Evolutionary conservation across 768 basidiomycete genomes (phyloP), one percentile per base, ranked within the genome.

Genomic region (Boletus barrowsii): DNA sequence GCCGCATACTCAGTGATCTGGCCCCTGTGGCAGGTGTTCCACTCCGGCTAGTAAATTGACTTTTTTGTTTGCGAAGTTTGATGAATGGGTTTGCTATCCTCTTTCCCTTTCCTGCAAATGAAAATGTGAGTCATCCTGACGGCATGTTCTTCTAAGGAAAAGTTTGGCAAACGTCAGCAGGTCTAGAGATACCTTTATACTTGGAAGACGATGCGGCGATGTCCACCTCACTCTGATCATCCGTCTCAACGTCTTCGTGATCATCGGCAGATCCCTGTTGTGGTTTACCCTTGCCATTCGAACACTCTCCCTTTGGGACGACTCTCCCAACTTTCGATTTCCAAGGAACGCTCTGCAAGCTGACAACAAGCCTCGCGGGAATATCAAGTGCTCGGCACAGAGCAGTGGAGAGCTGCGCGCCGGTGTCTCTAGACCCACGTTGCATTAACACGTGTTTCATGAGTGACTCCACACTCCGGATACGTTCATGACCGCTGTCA

Each of bases 271-370:
- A 33, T 42, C 43, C 47, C 49, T 62, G 65, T 39, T 49, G 54
- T 49, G 58, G 57, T 59, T 73, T 73, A 7, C 62, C 67, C 66
- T 77, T 73, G 32, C 71, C 69, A 62, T 79, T 68, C 52, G 66
- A 65, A 63, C 63, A 59, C 71, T 73, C 49, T 66, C 63, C 67
- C 78, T 83, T 50, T 64, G 56, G 15, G 46, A 73, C 68, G 30
- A 64, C 74, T 63, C 83, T 86, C 5, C 83, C 83, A 15, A 82
- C 75, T 30, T 75, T 72, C 18, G 83, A 82, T 67, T 93, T 82
- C 94, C 94, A 98, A 10, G 93, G 92, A 10, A 98, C 84, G 49
- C 90, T 86, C 71, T 98, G 96, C 42, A 99, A 71, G 64, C 92
- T 96, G 59, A 87, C 87, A 10, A 98, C 88, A 48, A 98, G 76